These are phyloP conservation scores for Leptographium flavum DNA, from an alignment of 2,329 filamentous ascomycete species.

Conservation along the genomic window DNA sequence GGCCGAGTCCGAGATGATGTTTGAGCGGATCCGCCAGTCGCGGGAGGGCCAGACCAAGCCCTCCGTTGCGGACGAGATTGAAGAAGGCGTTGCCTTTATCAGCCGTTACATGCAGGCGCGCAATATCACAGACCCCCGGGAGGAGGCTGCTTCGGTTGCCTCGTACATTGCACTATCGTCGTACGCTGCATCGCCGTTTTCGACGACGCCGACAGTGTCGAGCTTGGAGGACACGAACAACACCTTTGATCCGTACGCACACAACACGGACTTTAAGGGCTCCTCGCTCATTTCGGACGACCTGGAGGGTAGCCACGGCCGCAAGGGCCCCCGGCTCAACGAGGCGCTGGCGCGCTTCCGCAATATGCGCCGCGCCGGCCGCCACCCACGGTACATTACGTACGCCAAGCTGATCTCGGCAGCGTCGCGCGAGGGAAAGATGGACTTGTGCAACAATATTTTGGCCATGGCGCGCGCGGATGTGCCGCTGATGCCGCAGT, in stretches of 20 bases:
- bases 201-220: conserved; percentile 40
- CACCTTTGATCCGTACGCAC: conserved; percentile 66
- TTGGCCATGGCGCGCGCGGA: conserved; percentile 80
- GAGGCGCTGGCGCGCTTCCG: conserved; percentile 74
- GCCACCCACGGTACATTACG: conserved; percentile 88
- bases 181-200: conserved; percentile 34
- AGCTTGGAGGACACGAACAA: conserved; percentile 59
- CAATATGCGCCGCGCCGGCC: conserved; percentile 83
- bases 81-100: conserved; percentile 67
- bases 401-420: conserved; percentile 91
- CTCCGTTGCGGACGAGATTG: conserved; percentile 63
- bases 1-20: conserved; percentile 70
- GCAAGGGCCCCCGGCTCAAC: conserved; percentile 57
- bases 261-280: conserved; percentile 83
- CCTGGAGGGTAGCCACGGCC: conserved; percentile 65
- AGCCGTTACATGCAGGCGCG: conserved; percentile 42
- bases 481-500: conserved; percentile 71
- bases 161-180: conserved; percentile 24
- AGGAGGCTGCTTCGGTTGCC: conserved; percentile 28
- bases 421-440: conserved; percentile 71
- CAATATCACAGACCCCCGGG: conserved; percentile 40
- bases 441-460: conserved; percentile 73
- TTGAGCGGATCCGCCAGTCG: conserved; percentile 60
- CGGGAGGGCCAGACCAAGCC: conserved; percentile 26
- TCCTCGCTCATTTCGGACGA: conserved; percentile 83